Percentiles rank a stretch among this genome's conserved stretches.
These are phyloP conservation scores for Aspergillus egyptiacus DNA, from an alignment of 495 filamentous ascomycete species.

Conservation along the genomic window DNA sequence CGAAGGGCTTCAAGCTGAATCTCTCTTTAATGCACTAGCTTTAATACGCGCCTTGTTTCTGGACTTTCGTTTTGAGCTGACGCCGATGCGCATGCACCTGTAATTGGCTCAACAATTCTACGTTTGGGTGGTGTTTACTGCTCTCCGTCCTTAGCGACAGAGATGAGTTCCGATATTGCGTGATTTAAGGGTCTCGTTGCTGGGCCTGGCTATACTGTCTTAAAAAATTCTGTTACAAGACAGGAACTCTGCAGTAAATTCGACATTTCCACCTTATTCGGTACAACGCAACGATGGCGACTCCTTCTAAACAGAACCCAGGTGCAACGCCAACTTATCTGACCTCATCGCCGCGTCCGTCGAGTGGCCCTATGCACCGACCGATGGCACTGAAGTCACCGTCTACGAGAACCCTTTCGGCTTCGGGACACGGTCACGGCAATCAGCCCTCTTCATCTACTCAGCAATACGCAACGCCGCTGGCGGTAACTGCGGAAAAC, in stretches of 20 bases:
- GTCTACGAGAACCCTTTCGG: constrained; percentile 39
- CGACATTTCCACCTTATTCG: not conserved
- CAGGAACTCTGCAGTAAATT: not conserved
- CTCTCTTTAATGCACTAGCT: not conserved
- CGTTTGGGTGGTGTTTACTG: not conserved
- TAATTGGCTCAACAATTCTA: too few relatives aligned
- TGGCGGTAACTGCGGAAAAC: constrained; percentile 26
- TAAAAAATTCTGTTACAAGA: too few relatives aligned
- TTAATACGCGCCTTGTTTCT: too few relatives aligned
- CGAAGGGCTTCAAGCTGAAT: not conserved
- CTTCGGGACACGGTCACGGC: constrained; percentile 27
- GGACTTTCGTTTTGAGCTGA: too few relatives aligned
- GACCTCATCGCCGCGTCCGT: constrained; percentile 40
- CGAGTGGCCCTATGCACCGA: constrained; percentile 34
- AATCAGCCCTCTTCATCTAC: constrained; percentile 28
- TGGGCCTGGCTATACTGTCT: not conserved
- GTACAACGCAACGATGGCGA: constrained; percentile 30
- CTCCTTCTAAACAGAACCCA: constrained; percentile 39
- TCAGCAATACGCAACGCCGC: constrained; percentile 41
- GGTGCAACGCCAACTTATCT: constrained; percentile 44
- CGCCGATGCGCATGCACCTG: too few relatives aligned
- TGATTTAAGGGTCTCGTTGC: not conserved
- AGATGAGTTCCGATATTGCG: constrained; percentile 5
- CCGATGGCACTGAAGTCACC: constrained; percentile 42
- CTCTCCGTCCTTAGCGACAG: not conserved